phyloP scores from a whole-genome alignment of 73 alveolate genomes.

The Stentor roeselii region DNA sequence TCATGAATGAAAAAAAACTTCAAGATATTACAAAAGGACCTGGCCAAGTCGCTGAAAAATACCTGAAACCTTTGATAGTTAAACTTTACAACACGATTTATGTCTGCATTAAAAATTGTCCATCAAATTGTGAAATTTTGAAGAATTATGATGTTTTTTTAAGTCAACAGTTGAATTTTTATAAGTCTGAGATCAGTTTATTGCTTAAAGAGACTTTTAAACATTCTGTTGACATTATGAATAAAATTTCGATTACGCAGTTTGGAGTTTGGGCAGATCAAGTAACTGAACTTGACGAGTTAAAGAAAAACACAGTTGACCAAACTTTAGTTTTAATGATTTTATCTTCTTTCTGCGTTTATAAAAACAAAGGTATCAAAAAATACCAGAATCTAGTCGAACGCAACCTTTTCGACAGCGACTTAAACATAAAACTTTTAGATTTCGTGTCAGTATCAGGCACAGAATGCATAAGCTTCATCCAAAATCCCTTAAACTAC shows the following conservation, averaged over 20 bases:
- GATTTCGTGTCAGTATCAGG: not conserved
- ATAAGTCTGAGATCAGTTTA: not conserved
- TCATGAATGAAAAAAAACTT: not conserved
- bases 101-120: conserved; percentile 5
- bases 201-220: not conserved
- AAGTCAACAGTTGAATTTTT: not conserved
- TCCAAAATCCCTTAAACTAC: not conserved
- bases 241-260: not conserved
- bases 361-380: not conserved
- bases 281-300: not conserved
- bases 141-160: conserved; percentile 3
- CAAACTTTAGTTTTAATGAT: conserved; percentile 1
- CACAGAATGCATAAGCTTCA: not conserved
- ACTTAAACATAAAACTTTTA: not conserved
- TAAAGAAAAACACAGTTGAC: not conserved
- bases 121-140: not conserved
- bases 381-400: not conserved
- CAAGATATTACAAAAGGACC: not conserved
- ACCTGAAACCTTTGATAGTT: not conserved
- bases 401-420: not conserved
- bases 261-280: conserved; percentile 15
- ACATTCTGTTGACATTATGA: not conserved
- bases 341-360: not conserved
- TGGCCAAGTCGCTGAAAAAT: not conserved
- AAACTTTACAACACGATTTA: not conserved